These are phyloP conservation scores for Clarireedia monteithiana DNA, from an alignment of 2,329 filamentous ascomycete genomes.

Conservation along the genomic window DNA sequence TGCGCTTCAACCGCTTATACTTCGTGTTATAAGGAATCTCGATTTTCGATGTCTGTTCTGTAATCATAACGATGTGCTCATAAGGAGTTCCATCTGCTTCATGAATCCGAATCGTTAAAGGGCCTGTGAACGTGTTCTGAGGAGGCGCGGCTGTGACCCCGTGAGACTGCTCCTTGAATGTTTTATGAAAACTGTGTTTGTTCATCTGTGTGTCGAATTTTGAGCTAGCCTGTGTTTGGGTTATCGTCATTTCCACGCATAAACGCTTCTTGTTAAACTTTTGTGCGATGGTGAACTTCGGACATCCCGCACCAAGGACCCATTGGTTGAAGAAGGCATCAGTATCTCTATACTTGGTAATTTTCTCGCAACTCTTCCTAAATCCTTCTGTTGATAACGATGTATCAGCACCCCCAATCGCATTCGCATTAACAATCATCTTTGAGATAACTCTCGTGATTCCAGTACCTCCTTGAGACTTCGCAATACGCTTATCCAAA, in stretches of 20 bases:
- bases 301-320: slow-evolving; percentile 83
- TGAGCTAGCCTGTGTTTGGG: slow-evolving; percentile 54
- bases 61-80: slow-evolving; percentile 94
- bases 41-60: slow-evolving; percentile 74
- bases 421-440: slow-evolving; percentile 79
- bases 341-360: slow-evolving; percentile 69
- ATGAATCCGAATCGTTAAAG: slow-evolving; percentile 96
- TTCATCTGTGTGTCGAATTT: slow-evolving; percentile 48
- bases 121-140: slow-evolving; percentile 81
- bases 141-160: slow-evolving; percentile 61
- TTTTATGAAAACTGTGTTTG: slow-evolving; percentile 71
- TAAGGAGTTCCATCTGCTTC: slow-evolving; percentile 97
- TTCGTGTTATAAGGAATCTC: slow-evolving; percentile 99
- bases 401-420: slow-evolving; percentile 63
- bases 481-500: slow-evolving; percentile 82
- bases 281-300: slow-evolving; percentile 77
- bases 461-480: slow-evolving; percentile 73
- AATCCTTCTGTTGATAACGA: slow-evolving; percentile 70
- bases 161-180: slow-evolving; percentile 71
- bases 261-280: slow-evolving; percentile 97
- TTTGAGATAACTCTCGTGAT: slow-evolving; percentile 80
- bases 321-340: slow-evolving; percentile 93
- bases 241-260: slow-evolving; percentile 84
- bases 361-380: slow-evolving; percentile 76
- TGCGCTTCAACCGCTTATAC: slow-evolving; percentile 93